Conservation (phyloP, 257 asterid species). For the Agastache rugosa region DNA sequence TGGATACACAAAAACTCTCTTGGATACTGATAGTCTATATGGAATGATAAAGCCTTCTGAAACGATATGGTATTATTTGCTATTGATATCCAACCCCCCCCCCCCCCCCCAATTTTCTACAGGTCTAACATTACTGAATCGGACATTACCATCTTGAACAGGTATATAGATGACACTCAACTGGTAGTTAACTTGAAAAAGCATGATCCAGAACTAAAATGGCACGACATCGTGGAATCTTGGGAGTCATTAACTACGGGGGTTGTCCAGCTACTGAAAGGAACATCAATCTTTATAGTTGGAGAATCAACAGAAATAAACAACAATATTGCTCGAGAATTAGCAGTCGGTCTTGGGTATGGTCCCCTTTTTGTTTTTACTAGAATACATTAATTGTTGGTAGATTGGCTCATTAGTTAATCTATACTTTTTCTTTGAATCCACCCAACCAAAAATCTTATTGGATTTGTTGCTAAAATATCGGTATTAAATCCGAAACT, state of each 20-base stretch:
- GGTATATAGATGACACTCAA: slow-evolving; percentile 89
- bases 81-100: slow-evolving; percentile 6
- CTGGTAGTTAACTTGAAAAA: slow-evolving; percentile 85
- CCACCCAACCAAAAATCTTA: no score
- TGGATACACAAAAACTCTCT: slow-evolving; percentile 68
- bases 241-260: slow-evolving; percentile 92
- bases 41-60: slow-evolving; percentile 85
- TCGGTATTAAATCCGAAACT: no score
- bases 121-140: not conserved
- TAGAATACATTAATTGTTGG: not conserved
- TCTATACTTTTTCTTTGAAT: no score
- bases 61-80: slow-evolving; percentile 72
- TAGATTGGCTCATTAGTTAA: not conserved
- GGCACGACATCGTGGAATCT: slow-evolving; percentile 96
- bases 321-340: slow-evolving; percentile 81
- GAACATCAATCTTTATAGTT: slow-evolving; percentile 81
- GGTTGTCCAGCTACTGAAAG: slow-evolving; percentile 69
- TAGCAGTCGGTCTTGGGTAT: slow-evolving; percentile 92
- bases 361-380: slow-evolving; percentile 34
- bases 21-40: slow-evolving; percentile 71
- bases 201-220: slow-evolving; percentile 75
- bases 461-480: no score
- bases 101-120: no score
- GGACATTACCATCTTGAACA: slow-evolving; percentile 37
- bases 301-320: slow-evolving; percentile 92